Evolutionary conservation across 805 yeast species (phyloP), one percentile per base, ranked within the genome.

Genomic region (Saturnispora bothae): DNA sequence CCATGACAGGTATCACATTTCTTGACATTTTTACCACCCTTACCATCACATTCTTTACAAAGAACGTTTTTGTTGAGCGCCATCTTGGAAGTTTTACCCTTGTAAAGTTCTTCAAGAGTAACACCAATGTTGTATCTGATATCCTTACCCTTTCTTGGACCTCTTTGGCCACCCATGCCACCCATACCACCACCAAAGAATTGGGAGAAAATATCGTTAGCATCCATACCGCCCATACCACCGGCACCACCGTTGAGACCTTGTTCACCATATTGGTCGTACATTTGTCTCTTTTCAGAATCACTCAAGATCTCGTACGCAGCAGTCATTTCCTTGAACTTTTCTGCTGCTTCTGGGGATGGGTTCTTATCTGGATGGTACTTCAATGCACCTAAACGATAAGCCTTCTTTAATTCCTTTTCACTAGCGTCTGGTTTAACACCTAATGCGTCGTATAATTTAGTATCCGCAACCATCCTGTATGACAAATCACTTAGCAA

Each of bases 1-100:
- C 99, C 99, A 56, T 75, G 73, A 78, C 99, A 92, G 28, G 76
- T 60, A 37, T 76, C 48, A 77, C 99, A 92, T 53, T 76, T 76
- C 68, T 81, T 82, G 48, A 88, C 94, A 50, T 78, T 83, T 56
- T 84, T 84, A 65, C 98, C 99, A 63, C 99, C 99, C 54, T 77
- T 77, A 54, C 98, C 98, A 40, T 83, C 80, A 72, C 99, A 92
- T 34, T 73, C 56, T 56, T 74, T 72, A 76, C 99, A 92, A 50
- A 85, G 64, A 31, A 89, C 71, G 39, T 96, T 88, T 69, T 85
- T 86, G 67, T 86, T 85, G 46, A 92, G 72, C 7, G 97, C 95
- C 66, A 92, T 72, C 66, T 92, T 92, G 42, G 96, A 78, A 33
- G 85, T 78, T 68, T 88, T 83, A 47, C 99, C 98, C 64, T 80